Conservation (phyloP, 2,329 filamentous ascomycete species). For the Phaeosphaeria sp. region DNA sequence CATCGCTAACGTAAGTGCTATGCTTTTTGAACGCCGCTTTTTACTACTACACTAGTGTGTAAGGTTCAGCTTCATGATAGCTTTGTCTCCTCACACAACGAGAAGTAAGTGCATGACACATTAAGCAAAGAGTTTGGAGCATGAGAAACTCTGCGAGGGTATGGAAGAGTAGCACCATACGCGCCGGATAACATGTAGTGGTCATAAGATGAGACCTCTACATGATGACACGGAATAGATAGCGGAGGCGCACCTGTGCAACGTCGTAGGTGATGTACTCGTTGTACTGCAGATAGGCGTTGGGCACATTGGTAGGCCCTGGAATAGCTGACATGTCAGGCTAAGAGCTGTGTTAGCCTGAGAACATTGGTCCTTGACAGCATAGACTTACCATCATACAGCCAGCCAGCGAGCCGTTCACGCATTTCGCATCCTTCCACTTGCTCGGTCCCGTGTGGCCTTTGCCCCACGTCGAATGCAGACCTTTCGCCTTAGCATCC, state of each 20-base stretch:
- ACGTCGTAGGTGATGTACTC: constrained; percentile 77
- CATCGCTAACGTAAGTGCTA: neutral
- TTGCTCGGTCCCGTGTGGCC: constrained; percentile 67
- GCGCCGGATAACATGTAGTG: neutral
- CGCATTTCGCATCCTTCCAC: constrained; percentile 77
- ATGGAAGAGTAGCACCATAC: neutral
- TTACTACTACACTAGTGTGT: neutral
- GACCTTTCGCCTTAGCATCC: constrained; percentile 65
- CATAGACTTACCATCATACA: constrained; percentile 68
- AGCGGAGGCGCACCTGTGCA: constrained; percentile 72
- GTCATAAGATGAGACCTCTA: constrained; percentile 8
- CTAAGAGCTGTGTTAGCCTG: constrained; percentile 20
- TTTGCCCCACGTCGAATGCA: constrained; percentile 73
- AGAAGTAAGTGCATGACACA: neutral
- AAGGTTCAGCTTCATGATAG: neutral
- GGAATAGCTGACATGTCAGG: constrained; percentile 48
- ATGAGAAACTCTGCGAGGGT: neutral
- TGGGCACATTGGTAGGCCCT: constrained; percentile 55
- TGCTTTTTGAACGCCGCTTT: neutral
- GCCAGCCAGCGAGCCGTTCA: constrained; percentile 70
- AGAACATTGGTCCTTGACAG: neutral
- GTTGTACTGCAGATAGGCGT: constrained; percentile 68
- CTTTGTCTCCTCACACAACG: neutral
- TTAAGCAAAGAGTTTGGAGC: neutral
- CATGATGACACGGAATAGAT: constrained; percentile 66